A percentile compares a stretch with the other conserved stretches of the same genome.
Evolutionary conservation across 768 basidiomycete genomes (phyloP).

Genomic region (Ramaria sp.): DNA sequence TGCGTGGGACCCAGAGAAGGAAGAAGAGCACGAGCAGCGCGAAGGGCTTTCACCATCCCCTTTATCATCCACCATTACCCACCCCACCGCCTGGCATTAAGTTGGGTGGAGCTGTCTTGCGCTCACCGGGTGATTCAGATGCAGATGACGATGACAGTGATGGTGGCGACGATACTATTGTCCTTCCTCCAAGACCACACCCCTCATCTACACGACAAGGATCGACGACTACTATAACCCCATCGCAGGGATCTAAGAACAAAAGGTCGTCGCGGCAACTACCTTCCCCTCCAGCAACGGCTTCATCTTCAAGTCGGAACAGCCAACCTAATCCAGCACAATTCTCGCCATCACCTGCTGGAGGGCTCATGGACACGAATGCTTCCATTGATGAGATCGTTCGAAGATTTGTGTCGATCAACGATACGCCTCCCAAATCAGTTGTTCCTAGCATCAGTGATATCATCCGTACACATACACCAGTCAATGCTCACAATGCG

Average conservation of each 20-base stretch:
- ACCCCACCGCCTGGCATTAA: constrained; percentile 73
- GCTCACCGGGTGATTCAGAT: constrained; percentile 1
- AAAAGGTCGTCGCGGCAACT: neutral
- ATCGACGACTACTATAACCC: neutral
- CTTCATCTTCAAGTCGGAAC: neutral
- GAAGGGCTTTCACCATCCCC: constrained; percentile 48
- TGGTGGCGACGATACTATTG: constrained; percentile 1
- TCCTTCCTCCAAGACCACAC: constrained; percentile 22
- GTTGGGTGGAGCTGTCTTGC: constrained; percentile 34
- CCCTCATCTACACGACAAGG: constrained; percentile 12
- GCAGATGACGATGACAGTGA: constrained; percentile 5
- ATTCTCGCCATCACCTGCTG: neutral
- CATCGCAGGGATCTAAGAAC: neutral
- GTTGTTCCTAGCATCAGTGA: constrained; percentile 77
- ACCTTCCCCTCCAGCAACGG: neutral
- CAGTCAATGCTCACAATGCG: constrained; percentile 36
- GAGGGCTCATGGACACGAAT: neutral
- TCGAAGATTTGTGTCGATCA: constrained; percentile 4
- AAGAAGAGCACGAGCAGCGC: constrained; percentile 24
- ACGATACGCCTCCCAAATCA: constrained; percentile 25
- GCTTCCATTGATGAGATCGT: constrained; percentile 12
- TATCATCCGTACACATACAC: constrained; percentile 73
- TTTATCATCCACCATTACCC: constrained; percentile 76
- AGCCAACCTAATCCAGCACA: neutral
- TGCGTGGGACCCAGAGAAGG: constrained; percentile 31